phyloP scores from a whole-genome alignment of 495 filamentous ascomycete species.

The Aspergillus nanangensis region DNA sequence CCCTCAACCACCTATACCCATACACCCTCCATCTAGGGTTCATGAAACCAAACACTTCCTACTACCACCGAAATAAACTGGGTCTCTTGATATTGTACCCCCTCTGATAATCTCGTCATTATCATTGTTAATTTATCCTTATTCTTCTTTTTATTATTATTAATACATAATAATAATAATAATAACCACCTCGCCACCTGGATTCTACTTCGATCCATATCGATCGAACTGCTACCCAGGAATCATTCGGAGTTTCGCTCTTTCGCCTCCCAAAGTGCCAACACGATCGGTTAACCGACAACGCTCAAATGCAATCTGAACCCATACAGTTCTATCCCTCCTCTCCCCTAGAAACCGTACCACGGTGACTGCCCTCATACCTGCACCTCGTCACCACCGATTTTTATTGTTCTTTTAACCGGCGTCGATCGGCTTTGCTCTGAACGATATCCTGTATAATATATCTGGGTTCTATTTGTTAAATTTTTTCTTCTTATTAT shows the following conservation, averaged over 20 bases:
- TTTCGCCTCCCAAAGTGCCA: constrained; percentile 1
- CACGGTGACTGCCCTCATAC: constrained; percentile 41
- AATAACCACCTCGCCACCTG: no score
- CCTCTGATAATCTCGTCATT: no score
- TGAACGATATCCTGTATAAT: constrained; percentile 50
- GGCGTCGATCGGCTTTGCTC: constrained; percentile 39
- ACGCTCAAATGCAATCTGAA: constrained; percentile 48
- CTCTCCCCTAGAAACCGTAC: constrained; percentile 43
- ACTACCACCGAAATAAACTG: no score
- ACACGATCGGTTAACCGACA: constrained; percentile 24
- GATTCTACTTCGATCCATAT: no score
- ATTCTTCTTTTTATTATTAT: no score
- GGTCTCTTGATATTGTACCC: no score
- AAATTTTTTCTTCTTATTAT: constrained; percentile 16
- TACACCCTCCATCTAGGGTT: no score
- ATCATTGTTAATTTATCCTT: no score
- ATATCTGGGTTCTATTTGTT: constrained; percentile 31
- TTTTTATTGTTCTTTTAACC: constrained; percentile 19
- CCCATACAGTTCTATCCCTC: constrained; percentile 36
- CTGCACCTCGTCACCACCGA: constrained; percentile 6
- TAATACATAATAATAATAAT: no score
- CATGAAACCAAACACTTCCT: no score
- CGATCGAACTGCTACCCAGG: constrained; percentile 2
- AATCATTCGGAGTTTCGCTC: neutral
- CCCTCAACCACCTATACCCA: no score